phyloP scores from a whole-genome alignment of 2,329 filamentous ascomycete species.

The Exophiala spinifera region DNA sequence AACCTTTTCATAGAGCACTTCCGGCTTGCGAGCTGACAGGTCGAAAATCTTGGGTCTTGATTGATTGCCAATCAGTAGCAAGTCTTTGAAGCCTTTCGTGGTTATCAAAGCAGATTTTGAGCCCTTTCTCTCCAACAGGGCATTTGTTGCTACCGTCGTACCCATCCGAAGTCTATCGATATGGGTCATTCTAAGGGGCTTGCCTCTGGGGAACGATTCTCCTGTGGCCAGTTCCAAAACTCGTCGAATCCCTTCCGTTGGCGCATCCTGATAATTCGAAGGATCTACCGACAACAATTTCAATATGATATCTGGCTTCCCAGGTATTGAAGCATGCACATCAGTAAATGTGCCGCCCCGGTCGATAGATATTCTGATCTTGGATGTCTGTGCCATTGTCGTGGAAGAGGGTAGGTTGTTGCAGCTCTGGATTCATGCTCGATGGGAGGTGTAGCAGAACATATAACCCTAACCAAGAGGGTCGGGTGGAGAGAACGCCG shows the following conservation, averaged over 20 bases:
- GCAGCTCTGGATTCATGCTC: neutral
- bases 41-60: conserved; percentile 88
- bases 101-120: conserved; percentile 83
- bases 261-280: conserved; percentile 46
- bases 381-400: neutral
- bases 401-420: neutral
- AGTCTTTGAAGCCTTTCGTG: conserved; percentile 82
- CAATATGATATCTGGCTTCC: conserved; percentile 34
- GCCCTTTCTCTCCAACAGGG: conserved; percentile 81
- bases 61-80: conserved; percentile 85
- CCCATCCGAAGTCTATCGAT: conserved; percentile 58
- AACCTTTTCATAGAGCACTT: conserved; percentile 52
- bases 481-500: neutral
- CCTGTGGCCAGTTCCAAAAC: conserved; percentile 46
- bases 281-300: conserved; percentile 42
- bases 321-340: conserved; percentile 39
- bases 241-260: conserved; percentile 79
- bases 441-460: neutral
- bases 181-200: neutral
- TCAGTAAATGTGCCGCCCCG: conserved; percentile 43
- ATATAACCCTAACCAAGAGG: neutral
- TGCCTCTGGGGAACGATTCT: conserved; percentile 13
- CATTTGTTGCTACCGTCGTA: conserved; percentile 86
- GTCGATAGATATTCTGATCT: conserved; percentile 27
- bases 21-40: conserved; percentile 80